phyloP scores from a whole-genome alignment of 176 grass and related monocot species.

The Oryza brachyantha region DNA sequence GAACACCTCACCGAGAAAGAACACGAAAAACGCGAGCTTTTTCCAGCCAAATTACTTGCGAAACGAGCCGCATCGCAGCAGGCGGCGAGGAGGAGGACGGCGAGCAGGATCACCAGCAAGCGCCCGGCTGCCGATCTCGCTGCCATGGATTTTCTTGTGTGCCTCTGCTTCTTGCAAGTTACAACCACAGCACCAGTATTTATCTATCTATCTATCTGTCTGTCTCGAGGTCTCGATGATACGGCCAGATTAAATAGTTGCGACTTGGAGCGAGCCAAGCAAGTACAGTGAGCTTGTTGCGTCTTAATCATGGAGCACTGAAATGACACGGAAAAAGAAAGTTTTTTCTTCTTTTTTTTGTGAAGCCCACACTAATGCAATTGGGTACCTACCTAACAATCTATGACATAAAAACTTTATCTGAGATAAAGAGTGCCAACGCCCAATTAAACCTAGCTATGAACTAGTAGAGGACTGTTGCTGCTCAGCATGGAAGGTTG shows the following conservation, averaged over 20 bases:
- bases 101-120: constrained; percentile 26
- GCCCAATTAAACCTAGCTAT: background rate
- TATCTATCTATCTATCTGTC: background rate
- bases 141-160: constrained; percentile 19
- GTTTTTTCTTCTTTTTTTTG: constrained; percentile 13
- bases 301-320: constrained; percentile 41
- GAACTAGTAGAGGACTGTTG: background rate
- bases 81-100: constrained; percentile 28
- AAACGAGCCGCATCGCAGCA: constrained; percentile 31
- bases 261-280: background rate
- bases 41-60: constrained; percentile 4
- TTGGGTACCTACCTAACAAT: constrained; percentile 55
- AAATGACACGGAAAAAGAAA: background rate
- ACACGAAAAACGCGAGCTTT: background rate
- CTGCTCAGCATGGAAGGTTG: background rate
- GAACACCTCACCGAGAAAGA: background rate
- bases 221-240: background rate
- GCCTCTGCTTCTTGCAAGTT: background rate
- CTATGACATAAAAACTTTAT: constrained; percentile 11
- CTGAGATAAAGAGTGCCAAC: constrained; percentile 2
- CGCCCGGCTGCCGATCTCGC: background rate
- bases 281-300: background rate
- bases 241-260: constrained; percentile 30
- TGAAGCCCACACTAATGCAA: constrained; percentile 33
- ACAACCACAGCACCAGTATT: background rate